phyloP scores from a whole-genome alignment of 192 early-diverging fungal genomes.

The Backusella liffmaniae region DNA sequence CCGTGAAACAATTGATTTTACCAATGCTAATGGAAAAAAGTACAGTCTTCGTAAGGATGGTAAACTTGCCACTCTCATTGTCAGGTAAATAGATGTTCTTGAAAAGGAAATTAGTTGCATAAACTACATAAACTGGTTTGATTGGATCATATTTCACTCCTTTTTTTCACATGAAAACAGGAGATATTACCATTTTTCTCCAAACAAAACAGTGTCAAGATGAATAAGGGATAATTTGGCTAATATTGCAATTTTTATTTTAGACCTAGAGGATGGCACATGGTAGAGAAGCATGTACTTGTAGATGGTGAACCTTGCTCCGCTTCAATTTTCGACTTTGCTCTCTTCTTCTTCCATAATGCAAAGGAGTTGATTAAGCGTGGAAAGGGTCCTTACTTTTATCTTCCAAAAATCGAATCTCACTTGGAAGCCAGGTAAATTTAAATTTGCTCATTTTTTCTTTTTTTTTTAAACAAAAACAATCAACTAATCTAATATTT shows the following conservation, averaged over 20 bases:
- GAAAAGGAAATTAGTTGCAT: neutral
- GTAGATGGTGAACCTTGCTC: constrained; percentile 89
- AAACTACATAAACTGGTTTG: neutral
- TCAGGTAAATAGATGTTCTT: constrained; percentile 55
- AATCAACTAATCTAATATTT: neutral
- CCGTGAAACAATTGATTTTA: constrained; percentile 79
- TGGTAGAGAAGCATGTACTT: constrained; percentile 93
- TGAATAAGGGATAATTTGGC: neutral
- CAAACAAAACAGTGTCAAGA: neutral
- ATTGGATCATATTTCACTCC: neutral
- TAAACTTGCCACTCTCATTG: constrained; percentile 86
- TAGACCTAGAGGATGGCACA: constrained; percentile 96
- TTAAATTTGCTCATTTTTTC: neutral
- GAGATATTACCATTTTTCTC: neutral
- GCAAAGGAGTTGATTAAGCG: constrained; percentile 72
- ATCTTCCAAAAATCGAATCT: constrained; percentile 97
- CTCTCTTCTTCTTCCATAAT: constrained; percentile 98
- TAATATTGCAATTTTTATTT: neutral
- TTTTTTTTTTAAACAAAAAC: neutral
- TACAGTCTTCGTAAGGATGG: constrained; percentile 88
- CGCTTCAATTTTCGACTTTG: constrained; percentile 96
- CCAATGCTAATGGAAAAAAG: constrained; percentile 87
- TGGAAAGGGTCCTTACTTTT: constrained; percentile 96
- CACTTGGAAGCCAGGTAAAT: constrained; percentile 79
- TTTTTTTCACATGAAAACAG: constrained; percentile 1